Evolutionary conservation across 2,329 filamentous ascomycete species (phyloP), one percentile per base, ranked within the genome.

Genomic region (Monosporascus sp.): DNA sequence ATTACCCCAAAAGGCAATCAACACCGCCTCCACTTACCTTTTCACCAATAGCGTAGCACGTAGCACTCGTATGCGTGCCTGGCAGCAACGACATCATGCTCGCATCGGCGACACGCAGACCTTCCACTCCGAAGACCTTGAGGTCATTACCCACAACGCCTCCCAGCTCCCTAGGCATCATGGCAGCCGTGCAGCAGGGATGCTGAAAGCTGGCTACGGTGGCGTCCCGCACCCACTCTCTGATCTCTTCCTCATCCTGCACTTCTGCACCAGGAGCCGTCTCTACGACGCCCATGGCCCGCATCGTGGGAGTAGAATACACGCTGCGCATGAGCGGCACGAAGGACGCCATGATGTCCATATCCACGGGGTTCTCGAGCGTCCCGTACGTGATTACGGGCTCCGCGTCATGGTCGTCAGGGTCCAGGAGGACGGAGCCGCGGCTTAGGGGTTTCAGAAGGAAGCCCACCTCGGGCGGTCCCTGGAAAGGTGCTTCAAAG

Each of bases 131-230:
- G n/a, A 18, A 48, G n/a, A 48, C 46, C 15, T 48, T 38, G 17
- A 48, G 24, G 46, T 35, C 46, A 11, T 7, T 38, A 14, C 46
- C 27, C 20, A 48, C 46, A 27, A 48, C 46, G n/a, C 46, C 46
- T 35, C 46, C 46, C 17, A 31, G 25, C 15, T 48, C 46, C 22
- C 25, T 48, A 15, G 46, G 46, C 46, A 27, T 22, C 41, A 44
- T 44, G 4, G 73, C 69, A 18, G 71, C 65, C 7, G 74, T 75
- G 39, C 74, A 72, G 38, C 65, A 68, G 3, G 72, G 67, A 62
- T 76, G 72, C 56, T 72, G 73, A 51, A 72, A 44, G 41, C 41
- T 44, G 14, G 41, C 41, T 11, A 24, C n/a, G 7, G 41, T 17
- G 41, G 70, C 2, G 70, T 60, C 70, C 54, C 70, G 65, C 9